phyloP scores from a whole-genome alignment of 1,284 basidiomycete genomes.

The Trichosporon inkin region DNA sequence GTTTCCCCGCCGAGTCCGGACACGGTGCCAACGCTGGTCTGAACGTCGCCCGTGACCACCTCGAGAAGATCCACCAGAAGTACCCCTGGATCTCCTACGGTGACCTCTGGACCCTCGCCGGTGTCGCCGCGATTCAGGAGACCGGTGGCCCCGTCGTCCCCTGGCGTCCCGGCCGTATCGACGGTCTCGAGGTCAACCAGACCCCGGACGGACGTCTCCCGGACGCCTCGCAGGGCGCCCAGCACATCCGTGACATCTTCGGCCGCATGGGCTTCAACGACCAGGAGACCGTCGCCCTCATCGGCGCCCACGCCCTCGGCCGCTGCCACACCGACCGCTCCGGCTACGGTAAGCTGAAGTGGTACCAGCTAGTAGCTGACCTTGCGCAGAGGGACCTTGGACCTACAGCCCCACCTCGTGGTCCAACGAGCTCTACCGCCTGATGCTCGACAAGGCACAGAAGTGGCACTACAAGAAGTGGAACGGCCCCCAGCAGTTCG shows the following conservation, averaged over 20 bases:
- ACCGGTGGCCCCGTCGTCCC: conserved; percentile 62
- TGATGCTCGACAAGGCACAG: conserved; percentile 65
- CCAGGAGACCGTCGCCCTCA: conserved; percentile 91
- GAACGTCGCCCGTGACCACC: conserved; percentile 70
- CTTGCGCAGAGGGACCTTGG: conserved; percentile 75
- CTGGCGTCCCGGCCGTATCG: conserved; percentile 84
- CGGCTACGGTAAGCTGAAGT: conserved; percentile 61
- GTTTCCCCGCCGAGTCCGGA: conserved; percentile 76
- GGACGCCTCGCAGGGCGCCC: conserved; percentile 75
- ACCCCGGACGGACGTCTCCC: conserved; percentile 94
- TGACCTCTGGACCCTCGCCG: conserved; percentile 88
- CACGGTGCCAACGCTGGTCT: conserved; percentile 89
- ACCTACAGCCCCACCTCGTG: conserved; percentile 54
- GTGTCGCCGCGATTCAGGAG: conserved; percentile 63
- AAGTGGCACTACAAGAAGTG: conserved; percentile 61
- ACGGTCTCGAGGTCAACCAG: conserved; percentile 68
- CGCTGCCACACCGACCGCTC: conserved; percentile 81
- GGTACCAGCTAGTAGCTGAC: conserved; percentile 48
- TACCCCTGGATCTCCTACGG: conserved; percentile 86
- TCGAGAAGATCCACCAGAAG: conserved; percentile 83
- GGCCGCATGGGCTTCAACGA: conserved; percentile 96
- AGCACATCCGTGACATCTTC: conserved; percentile 87
- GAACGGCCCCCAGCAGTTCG: conserved; percentile 60
- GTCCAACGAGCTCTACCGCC: conserved; percentile 83
- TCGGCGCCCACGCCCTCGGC: conserved; percentile 90